Percentiles rank a stretch among this genome's conserved stretches.
phyloP scores from a whole-genome alignment of 495 filamentous ascomycete species.

The Staphylotrichum longicolle region DNA sequence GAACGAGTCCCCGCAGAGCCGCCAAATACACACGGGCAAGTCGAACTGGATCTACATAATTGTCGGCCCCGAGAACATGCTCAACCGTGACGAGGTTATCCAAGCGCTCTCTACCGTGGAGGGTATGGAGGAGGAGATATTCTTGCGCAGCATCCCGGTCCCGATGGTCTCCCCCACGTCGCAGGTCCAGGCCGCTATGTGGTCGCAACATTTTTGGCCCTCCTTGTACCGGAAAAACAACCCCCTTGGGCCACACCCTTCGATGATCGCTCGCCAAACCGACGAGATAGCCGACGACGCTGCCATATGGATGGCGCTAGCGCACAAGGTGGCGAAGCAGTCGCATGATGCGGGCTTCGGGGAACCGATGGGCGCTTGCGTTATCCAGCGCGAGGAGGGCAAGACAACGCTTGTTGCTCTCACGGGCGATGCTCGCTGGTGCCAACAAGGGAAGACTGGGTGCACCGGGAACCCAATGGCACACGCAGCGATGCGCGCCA shows the following conservation, averaged over 20 bases:
- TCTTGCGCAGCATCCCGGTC: slow-evolving; percentile 55
- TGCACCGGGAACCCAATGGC: slow-evolving; percentile 67
- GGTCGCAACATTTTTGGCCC: slow-evolving; percentile 81
- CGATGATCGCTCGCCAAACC: slow-evolving; percentile 53
- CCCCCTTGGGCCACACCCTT: slow-evolving; percentile 69
- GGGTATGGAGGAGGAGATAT: slow-evolving; percentile 47
- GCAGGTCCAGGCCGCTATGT: slow-evolving; percentile 67
- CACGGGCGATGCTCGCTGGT: slow-evolving; percentile 75
- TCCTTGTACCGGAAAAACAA: slow-evolving; percentile 81
- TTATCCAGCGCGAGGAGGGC: slow-evolving; percentile 59
- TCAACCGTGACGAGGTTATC: slow-evolving; percentile 42
- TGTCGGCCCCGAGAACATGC: slow-evolving; percentile 41
- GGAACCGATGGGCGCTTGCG: slow-evolving; percentile 73
- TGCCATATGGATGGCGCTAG: slow-evolving; percentile 65
- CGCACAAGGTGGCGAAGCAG: slow-evolving; percentile 59
- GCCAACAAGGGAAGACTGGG: slow-evolving; percentile 45
- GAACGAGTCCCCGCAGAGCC: slow-evolving; percentile 44
- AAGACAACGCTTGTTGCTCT: slow-evolving; percentile 59
- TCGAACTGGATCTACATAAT: slow-evolving; percentile 51
- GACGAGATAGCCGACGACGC: slow-evolving; percentile 58
- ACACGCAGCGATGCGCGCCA: slow-evolving; percentile 82
- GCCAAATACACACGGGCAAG: slow-evolving; percentile 46
- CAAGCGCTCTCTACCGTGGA: slow-evolving; percentile 35
- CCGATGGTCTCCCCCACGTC: slow-evolving; percentile 76
- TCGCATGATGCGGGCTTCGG: slow-evolving; percentile 57